Base-by-base conservation (phyloP, 1,284 basidiomycete genomes). In the Xerocomus amazonicus region DNA sequence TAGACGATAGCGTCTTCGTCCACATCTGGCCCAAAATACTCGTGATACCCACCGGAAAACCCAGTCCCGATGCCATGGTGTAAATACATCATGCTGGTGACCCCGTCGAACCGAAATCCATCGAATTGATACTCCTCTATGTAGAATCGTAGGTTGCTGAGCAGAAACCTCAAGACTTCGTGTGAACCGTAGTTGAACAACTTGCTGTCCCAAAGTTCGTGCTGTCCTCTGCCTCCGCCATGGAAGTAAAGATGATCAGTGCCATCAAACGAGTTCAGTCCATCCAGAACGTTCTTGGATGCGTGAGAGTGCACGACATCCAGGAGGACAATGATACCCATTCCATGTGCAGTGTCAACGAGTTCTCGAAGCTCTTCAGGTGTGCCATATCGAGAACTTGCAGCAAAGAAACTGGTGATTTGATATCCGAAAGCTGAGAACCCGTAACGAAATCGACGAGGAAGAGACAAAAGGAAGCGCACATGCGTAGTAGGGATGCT, bases 401-500 rank as follows among this genome's bases (percentile, higher is more conserved):
- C 90, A n/a, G 96, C 93, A 63, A 99, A 99, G 77, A 98, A 98
- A 70, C 81, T 95, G 28, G 94, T 97, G 9, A 99, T 86, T 71
- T 99, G 96, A 70, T 99, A 99, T 13, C 96, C 96, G 63, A 99
- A 99, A 2, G 94, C 93, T 88, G 43, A 38, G 46, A 43, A 33
- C 39, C 31, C 52, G 47, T 23, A 49, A 51, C 47, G 48, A 50
- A 45, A 53, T 48, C 47, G 44, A 36, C 19, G 17, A 29, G 35
- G 27, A 48, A 35, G 39, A 14, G 12, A 29, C 33, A 48, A 35
- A 36, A 57, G 45, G 36, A 19, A 33, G 23, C 40, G 73, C 88
- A 92, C 91, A 96, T 55, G 96, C 96, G 72, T 99, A 99, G 71
- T 99, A 99, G 4, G 95, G 91, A 62, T 99, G 96, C 67, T 98